Conservation (phyloP, 257 asterid genomes). For the Galeopsis tetrahit region DNA sequence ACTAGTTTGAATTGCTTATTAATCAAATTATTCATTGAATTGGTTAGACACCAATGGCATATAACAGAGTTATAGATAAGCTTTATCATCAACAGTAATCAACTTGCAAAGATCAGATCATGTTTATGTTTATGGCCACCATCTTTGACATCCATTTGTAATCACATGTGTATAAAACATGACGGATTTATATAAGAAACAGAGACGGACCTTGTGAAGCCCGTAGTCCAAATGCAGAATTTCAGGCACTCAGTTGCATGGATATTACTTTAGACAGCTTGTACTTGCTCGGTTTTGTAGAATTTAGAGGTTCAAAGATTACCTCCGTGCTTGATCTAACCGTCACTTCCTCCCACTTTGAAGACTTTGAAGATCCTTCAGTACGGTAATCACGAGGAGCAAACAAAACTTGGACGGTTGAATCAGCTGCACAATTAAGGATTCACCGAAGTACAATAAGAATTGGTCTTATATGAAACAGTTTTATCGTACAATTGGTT, state of each 20-base stretch:
- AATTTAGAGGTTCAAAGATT: conserved; percentile 67
- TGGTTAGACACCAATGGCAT: too few species aligned
- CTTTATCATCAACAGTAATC: not conserved
- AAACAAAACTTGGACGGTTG: conserved; percentile 74
- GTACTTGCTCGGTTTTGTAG: conserved; percentile 65
- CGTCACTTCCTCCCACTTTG: conserved; percentile 70
- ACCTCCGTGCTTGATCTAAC: conserved; percentile 82
- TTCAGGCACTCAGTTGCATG: conserved; percentile 77
- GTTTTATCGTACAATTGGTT: too few species aligned
- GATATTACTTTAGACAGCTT: conserved; percentile 77
- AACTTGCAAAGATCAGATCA: not conserved
- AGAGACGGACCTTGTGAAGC: conserved; percentile 20
- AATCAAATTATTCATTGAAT: not conserved
- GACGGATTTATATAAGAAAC: not conserved
- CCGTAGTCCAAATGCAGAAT: conserved; percentile 23
- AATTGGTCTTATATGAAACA: too few species aligned
- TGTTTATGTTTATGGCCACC: not conserved
- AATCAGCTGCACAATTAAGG: conserved; percentile 58
- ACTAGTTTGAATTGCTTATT: not conserved
- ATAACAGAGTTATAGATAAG: too few species aligned
- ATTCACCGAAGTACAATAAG: conserved; percentile 20
- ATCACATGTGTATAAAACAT: conserved; percentile 16
- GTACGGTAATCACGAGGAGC: conserved; percentile 74
- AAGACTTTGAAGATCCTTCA: conserved; percentile 57
- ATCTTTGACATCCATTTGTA: not conserved